A percentile compares a stretch with the other conserved stretches of the same genome.
phyloP scores from a whole-genome alignment of 148 eudicot genomes.

The Rheum nobile region DNA sequence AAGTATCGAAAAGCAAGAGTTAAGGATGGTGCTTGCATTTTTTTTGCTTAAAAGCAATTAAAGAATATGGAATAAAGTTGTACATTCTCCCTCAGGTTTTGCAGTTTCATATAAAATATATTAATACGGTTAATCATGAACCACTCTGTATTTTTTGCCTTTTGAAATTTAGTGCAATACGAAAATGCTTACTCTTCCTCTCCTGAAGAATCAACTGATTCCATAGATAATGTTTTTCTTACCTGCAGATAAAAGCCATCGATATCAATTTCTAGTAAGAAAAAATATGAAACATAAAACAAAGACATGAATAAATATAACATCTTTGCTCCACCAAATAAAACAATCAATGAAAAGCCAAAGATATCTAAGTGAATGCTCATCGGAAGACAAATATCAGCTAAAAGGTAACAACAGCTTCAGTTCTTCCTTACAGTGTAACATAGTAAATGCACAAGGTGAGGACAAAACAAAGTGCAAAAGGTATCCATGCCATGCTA shows the following conservation, averaged over 20 bases:
- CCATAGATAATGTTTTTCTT: conserved; percentile 72
- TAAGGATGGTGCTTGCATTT: not conserved
- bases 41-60: not conserved
- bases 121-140: not conserved
- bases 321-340: not conserved
- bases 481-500: not conserved
- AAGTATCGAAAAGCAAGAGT: too few species aligned
- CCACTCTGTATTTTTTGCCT: not conserved
- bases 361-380: not conserved
- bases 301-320: not conserved
- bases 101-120: not conserved
- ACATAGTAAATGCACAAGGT: not conserved
- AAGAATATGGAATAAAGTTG: not conserved
- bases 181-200: conserved; percentile 94
- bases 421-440: not conserved
- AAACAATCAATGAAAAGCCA: not conserved
- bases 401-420: not conserved
- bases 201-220: conserved; percentile 93
- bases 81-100: not conserved
- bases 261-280: not conserved
- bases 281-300: conserved; percentile 3
- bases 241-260: conserved; percentile 28
- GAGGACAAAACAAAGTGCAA: conserved; percentile 1
- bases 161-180: not conserved
- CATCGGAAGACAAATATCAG: not conserved